Evolutionary conservation across 306 rosid species (phyloP).

Genomic region (Vicia villosa): DNA sequence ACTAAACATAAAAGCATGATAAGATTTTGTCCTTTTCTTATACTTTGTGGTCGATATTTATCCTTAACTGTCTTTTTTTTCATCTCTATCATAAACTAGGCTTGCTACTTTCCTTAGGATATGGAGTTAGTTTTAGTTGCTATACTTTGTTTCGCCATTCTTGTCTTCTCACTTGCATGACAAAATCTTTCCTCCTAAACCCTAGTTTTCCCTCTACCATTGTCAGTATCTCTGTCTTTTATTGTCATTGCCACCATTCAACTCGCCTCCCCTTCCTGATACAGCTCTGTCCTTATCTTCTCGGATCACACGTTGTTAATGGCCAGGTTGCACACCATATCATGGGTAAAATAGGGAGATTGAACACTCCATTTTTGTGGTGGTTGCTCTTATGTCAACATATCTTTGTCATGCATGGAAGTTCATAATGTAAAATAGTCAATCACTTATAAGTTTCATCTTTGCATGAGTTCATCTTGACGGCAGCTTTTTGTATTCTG

Average conservation of each 20-base stretch:
- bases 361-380: slow-evolving; percentile 1
- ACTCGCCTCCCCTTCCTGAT: not conserved
- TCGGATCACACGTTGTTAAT: not conserved
- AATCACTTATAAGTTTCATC: slow-evolving; percentile 15
- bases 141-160: slow-evolving; percentile 5
- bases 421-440: slow-evolving; percentile 6
- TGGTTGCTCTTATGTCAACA: slow-evolving; percentile 15
- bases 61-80: not conserved
- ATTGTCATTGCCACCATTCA: slow-evolving; percentile 13
- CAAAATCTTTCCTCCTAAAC: slow-evolving; percentile 17
- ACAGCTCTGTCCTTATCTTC: not conserved
- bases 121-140: slow-evolving; percentile 5
- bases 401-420: slow-evolving; percentile 20
- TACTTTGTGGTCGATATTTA: not conserved
- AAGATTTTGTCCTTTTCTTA: slow-evolving; percentile 24
- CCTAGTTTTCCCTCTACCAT: not conserved
- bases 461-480: slow-evolving; percentile 34
- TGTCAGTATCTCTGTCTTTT: not conserved
- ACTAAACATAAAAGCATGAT: slow-evolving; percentile 10
- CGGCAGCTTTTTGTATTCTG: slow-evolving; percentile 13
- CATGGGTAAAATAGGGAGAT: not conserved
- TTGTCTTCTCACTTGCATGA: not conserved
- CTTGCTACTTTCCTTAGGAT: slow-evolving; percentile 2
- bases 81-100: not conserved
- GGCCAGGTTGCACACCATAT: slow-evolving; percentile 10